Evolutionary conservation across 1,284 basidiomycete genomes (phyloP).

Genomic region (Wolfiporia cocos): DNA sequence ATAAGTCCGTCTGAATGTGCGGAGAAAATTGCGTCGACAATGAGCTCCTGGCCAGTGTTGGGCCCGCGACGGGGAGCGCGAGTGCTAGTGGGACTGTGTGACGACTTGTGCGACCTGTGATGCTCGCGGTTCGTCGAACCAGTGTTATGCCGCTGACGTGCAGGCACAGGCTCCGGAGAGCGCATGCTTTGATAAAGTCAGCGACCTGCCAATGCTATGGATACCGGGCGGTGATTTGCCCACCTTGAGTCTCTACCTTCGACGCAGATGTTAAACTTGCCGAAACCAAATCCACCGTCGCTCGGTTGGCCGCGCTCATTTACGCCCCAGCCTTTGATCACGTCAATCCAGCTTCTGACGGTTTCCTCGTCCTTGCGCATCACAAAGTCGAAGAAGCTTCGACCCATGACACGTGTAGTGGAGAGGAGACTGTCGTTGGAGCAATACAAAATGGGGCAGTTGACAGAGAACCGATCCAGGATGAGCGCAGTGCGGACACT

Average conservation of each 20-base stretch:
- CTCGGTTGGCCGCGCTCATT: slow-evolving; percentile 74
- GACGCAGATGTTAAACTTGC: slow-evolving; percentile 50
- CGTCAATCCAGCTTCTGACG: slow-evolving; percentile 64
- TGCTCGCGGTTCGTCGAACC: not conserved
- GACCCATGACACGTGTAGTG: slow-evolving; percentile 47
- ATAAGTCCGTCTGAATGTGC: slow-evolving; percentile 76
- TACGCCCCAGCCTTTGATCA: slow-evolving; percentile 73
- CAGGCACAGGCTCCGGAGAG: slow-evolving; percentile 16
- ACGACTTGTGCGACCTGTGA: slow-evolving; percentile 4
- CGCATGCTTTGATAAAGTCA: slow-evolving; percentile 16
- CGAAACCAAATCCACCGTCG: slow-evolving; percentile 76
- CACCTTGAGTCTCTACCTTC: slow-evolving; percentile 58
- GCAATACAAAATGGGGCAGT: slow-evolving; percentile 59
- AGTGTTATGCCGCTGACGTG: slow-evolving; percentile 16
- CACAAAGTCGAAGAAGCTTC: slow-evolving; percentile 74
- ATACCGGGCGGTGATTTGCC: slow-evolving; percentile 8
- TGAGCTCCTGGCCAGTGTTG: slow-evolving; percentile 29
- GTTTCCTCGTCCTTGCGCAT: slow-evolving; percentile 49
- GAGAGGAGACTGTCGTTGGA: slow-evolving; percentile 63
- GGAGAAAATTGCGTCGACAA: slow-evolving; percentile 74
- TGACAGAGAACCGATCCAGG: slow-evolving; percentile 62
- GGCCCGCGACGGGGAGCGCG: slow-evolving; percentile 7
- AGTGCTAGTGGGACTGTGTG: slow-evolving; percentile 5
- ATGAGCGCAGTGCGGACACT: slow-evolving; percentile 68
- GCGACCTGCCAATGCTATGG: not conserved